Conservation (phyloP, 768 basidiomycete species). For the Vararia minispora region DNA sequence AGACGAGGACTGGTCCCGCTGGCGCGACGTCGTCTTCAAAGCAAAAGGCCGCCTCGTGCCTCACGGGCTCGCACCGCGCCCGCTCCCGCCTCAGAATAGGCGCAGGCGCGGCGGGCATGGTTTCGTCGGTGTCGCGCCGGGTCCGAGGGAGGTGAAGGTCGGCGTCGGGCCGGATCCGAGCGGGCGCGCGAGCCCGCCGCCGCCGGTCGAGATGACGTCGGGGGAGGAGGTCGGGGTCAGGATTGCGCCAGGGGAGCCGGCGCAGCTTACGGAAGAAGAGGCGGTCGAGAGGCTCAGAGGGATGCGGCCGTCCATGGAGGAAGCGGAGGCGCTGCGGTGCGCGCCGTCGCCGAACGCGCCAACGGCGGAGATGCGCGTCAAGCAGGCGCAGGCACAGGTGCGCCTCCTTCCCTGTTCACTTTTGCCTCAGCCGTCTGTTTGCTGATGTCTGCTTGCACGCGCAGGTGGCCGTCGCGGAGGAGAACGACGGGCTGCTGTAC, state of each 20-base stretch:
- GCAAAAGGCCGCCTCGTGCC: conserved; percentile 50
- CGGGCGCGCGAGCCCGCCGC: neutral
- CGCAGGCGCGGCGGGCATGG: conserved; percentile 47
- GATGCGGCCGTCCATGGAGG: conserved; percentile 5
- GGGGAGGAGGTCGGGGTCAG: too few species aligned
- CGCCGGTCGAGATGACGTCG: neutral
- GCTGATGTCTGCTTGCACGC: too few species aligned
- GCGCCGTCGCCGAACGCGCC: conserved; percentile 20
- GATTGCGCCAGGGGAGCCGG: conserved; percentile 11
- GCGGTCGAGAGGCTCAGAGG: conserved; percentile 25
- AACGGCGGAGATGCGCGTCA: conserved; percentile 17
- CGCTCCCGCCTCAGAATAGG: conserved; percentile 49
- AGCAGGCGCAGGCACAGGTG: conserved; percentile 11
- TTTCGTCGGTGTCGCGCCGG: too few species aligned
- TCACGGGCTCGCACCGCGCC: conserved; percentile 27
- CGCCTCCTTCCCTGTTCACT: too few species aligned
- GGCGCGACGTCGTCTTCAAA: conserved; percentile 77
- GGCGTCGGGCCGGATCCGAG: neutral
- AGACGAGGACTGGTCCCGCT: conserved; percentile 81
- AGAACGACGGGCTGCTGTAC: conserved; percentile 34
- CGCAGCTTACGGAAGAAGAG: conserved; percentile 38
- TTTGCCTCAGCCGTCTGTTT: too few species aligned
- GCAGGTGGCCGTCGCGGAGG: conserved; percentile 21
- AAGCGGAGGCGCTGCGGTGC: conserved; percentile 4
- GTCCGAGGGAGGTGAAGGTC: neutral